A percentile compares a stretch with the other conserved stretches of the same genome.
Evolutionary conservation across 441 rosid genomes (phyloP).

Genomic region (Arabidopsis hybrid): DNA sequence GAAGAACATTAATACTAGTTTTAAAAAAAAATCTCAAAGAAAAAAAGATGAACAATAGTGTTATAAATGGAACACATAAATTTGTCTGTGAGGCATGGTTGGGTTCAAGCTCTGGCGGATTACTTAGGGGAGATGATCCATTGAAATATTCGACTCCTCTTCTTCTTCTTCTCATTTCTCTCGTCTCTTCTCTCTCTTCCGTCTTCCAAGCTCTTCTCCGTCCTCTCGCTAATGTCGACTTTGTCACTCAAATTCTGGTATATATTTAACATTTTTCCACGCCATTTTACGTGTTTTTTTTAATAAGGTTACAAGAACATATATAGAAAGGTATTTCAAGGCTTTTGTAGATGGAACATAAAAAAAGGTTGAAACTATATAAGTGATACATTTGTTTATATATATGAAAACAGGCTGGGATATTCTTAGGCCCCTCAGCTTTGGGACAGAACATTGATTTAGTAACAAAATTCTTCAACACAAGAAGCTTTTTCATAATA

Average conservation of each 20-base stretch:
- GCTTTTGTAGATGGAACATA: neutral
- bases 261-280: neutral
- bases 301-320: neutral
- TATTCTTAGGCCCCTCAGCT: constrained; percentile 52
- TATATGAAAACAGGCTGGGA: constrained; percentile 49
- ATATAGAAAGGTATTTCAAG: neutral
- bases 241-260: constrained; percentile 52
- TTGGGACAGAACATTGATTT: constrained; percentile 37
- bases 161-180: constrained; percentile 38
- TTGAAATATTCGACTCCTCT: constrained; percentile 33
- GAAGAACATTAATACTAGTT: neutral
- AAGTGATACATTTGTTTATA: neutral
- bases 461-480: constrained; percentile 22
- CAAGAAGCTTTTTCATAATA: constrained; percentile 34
- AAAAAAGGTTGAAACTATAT: neutral
- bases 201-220: constrained; percentile 43
- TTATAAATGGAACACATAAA: neutral
- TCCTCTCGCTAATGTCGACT: constrained; percentile 45
- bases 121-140: constrained; percentile 32
- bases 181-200: constrained; percentile 39
- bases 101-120: constrained; percentile 28
- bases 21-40: neutral
- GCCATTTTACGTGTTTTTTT: neutral
- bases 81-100: constrained; percentile 30
- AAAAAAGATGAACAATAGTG: constrained; percentile 3